phyloP scores from a whole-genome alignment of 345 rosid species.

The Reutealis trisperma region DNA sequence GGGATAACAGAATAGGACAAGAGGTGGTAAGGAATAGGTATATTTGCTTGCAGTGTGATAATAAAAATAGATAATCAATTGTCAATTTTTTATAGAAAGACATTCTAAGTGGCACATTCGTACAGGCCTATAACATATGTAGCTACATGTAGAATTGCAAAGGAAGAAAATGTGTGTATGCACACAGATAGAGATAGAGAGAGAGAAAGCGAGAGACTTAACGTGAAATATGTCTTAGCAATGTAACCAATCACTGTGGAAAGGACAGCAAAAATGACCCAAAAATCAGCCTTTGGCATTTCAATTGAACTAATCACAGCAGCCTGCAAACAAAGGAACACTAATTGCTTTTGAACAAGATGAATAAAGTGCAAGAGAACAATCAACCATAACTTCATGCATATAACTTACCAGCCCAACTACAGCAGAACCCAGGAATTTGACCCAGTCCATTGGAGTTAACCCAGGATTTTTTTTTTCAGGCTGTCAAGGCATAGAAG shows the following conservation, averaged over 20 bases:
- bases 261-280: constrained; percentile 83
- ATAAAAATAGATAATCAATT: neutral
- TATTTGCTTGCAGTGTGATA: neutral
- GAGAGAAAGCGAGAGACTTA: constrained; percentile 34
- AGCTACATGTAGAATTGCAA: no score
- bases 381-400: neutral
- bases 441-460: constrained; percentile 99
- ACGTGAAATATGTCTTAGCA: constrained; percentile 99
- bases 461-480: constrained; percentile 97
- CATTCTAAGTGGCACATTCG: neutral
- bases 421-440: constrained; percentile 80
- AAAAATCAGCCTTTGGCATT: constrained; percentile 77
- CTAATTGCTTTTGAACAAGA: constrained; percentile 15
- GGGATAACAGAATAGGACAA: neutral
- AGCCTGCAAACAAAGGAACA: constrained; percentile 48
- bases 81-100: neutral
- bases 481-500: constrained; percentile 58
- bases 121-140: neutral
- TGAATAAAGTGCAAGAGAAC: neutral
- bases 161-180: neutral
- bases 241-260: constrained; percentile 92
- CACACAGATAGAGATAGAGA: neutral
- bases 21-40: neutral
- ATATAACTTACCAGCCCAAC: constrained; percentile 81
- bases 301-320: constrained; percentile 77